Evolutionary conservation across 2,329 filamentous ascomycete genomes (phyloP), one percentile per base, ranked within the genome.

Genomic region (Pseudovirgaria hyperparasitica): DNA sequence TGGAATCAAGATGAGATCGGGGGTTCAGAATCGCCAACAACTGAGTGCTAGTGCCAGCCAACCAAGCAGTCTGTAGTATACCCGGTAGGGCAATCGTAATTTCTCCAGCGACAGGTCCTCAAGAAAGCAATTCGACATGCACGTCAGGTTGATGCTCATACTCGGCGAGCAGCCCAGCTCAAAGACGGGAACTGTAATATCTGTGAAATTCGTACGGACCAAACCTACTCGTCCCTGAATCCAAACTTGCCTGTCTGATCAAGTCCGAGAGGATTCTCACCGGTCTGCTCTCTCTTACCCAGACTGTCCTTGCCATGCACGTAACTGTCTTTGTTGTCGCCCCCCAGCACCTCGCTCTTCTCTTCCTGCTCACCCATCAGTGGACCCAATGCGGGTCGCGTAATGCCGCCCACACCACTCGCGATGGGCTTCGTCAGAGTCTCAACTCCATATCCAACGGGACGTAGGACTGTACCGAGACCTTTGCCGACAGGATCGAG

Each of bases 241-340:
- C 50, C 48, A 43, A 45, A 52, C 29, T 45, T 21, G 12, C 50
- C 52, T 7, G 42, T 52, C 36, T 53, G 39, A 40, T 55, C 49
- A 46, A 57, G 26, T 0, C 54, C 54, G 38, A 57, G 22, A 10
- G 53, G 53, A 38, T 57, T 57, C 10, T 48, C 23, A 12, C 48
- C 52, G 23, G 48, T 52, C 46, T 54, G 52, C 32, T 54, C 43
- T 40, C 51, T 53, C 0, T 52, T 52, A 2, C 41, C 53, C 38
- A 57, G 45, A 23, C 40, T 50, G 32, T 55, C 51, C 11, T 46
- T 46, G 30, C 42, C 47, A 16, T 36, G 37, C 29, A 37, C 39
- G 31, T 55, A 56, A 22, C 41, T 47, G 35, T 57, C 53, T 29
- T 49, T 51, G 37, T 57, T 57, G 21, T 54, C 40, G 2, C 54